Evolutionary conservation across 1,284 basidiomycete species (phyloP).

Genomic region (Fomitopsis palustris): DNA sequence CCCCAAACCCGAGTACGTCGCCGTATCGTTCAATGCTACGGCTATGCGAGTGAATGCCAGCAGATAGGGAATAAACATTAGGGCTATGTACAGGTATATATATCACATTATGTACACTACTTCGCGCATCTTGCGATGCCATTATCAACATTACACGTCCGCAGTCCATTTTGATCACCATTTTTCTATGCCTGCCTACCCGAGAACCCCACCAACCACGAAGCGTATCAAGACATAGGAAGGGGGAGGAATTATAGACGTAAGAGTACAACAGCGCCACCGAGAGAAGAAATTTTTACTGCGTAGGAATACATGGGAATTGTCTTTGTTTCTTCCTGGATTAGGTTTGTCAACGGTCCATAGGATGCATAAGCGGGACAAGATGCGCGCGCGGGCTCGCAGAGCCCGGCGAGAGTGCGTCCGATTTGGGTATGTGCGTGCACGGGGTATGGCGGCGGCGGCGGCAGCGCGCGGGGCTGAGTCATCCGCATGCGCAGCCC

Average conservation of each 20-base stretch:
- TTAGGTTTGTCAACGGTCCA: background rate
- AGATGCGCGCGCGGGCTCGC: background rate
- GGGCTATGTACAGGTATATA: background rate
- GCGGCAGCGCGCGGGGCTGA: background rate
- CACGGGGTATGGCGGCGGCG: background rate
- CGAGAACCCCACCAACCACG: background rate
- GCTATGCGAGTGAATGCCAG: background rate
- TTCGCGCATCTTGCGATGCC: background rate
- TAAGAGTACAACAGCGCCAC: background rate
- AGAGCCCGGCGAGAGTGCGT: background rate
- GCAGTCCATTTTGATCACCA: background rate
- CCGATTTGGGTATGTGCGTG: background rate
- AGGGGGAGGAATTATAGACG: background rate
- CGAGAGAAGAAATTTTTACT: background rate
- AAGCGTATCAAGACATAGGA: background rate
- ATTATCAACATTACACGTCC: background rate
- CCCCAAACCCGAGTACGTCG: too few relatives aligned
- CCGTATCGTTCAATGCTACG: too few relatives aligned
- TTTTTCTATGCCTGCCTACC: background rate
- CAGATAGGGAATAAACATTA: background rate
- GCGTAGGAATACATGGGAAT: background rate
- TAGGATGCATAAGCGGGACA: background rate
- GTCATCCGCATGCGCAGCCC: background rate
- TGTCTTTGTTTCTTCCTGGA: background rate
- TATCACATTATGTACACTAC: background rate